Base-by-base conservation (phyloP, 345 rosid genomes). In the Turnera subulata region DNA sequence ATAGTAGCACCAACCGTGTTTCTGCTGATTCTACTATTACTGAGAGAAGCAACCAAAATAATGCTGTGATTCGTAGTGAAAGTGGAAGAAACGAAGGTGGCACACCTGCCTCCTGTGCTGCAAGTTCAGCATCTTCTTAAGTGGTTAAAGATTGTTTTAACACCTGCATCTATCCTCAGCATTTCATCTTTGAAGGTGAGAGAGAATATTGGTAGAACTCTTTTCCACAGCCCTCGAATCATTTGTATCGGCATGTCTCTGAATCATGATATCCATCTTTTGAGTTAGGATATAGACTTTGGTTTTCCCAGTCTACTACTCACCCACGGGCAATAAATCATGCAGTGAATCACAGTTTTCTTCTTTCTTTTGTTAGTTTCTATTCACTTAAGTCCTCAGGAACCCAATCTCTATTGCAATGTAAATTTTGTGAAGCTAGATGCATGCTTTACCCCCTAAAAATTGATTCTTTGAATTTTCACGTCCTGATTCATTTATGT, bases 151-250 rank as follows among this genome's bases (percentile, higher is more conserved):
- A 46, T 56, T 58, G 35, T 68, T 61, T 66, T 49, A 19, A 59
- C 52, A 51, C 50, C 46, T 39, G 61, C 45, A 60, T 73, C 77
- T 65, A 42, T 68, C 81, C 79, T 70, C 77, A 35, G 68, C 77
- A 54, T 80, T 71, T 80, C 82, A 69, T 76, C 63, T 74, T 58
- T 80, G 76, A 58, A 74, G 77, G 79, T 80, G 59, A 61, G 75
- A 42, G 25, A 10, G 11, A 11, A 20, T 19, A 11, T 40, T 0
- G n/a, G 5, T 37, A 18, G 40, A 3, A 29, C 35, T 29, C 37
- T 29, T 32, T 19, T 38, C 1, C 11, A 24, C 2, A 2, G 2
- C 20, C 8, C 39, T 22, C 48, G 16, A 21, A 11, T 43, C 22
- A n/a, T n/a, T n/a, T n/a, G n/a, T n/a, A n/a, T n/a, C n/a, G n/a